Conservation (phyloP, 192 early-diverging fungal genomes). For the Blastocladiella britannica region DNA sequence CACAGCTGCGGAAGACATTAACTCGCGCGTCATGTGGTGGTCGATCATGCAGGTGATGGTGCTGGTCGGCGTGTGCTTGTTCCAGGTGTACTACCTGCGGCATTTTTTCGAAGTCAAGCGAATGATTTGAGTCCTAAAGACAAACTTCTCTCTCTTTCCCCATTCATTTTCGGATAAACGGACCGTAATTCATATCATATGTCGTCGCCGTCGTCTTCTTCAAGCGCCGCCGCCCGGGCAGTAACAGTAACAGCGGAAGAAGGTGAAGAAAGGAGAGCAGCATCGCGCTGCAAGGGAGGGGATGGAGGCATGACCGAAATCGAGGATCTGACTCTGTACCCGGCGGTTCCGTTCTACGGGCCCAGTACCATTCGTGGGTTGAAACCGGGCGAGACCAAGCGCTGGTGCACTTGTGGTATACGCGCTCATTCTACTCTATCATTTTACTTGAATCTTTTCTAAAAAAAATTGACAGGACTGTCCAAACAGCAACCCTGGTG, state of each 20-base stretch:
- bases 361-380: background rate
- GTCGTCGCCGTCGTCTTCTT: no score
- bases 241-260: no score
- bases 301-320: no score
- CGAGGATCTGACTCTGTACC: no score
- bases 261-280: no score
- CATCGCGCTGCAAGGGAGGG: no score
- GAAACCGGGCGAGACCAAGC: background rate
- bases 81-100: constrained; percentile 57
- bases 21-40: constrained; percentile 60
- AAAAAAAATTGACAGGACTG: background rate
- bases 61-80: constrained; percentile 39
- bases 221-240: no score
- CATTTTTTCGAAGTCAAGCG: constrained; percentile 49
- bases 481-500: background rate
- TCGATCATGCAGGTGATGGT: constrained; percentile 39
- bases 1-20: constrained; percentile 55
- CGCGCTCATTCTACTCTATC: no score
- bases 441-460: no score
- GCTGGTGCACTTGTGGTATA: background rate
- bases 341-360: background rate
- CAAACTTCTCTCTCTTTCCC: no score
- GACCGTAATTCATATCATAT: no score
- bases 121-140: constrained; percentile 28
- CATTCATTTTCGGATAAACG: no score